Evolutionary conservation across 176 grass and related monocot species (phyloP).

Genomic region (Oryza brachyantha): DNA sequence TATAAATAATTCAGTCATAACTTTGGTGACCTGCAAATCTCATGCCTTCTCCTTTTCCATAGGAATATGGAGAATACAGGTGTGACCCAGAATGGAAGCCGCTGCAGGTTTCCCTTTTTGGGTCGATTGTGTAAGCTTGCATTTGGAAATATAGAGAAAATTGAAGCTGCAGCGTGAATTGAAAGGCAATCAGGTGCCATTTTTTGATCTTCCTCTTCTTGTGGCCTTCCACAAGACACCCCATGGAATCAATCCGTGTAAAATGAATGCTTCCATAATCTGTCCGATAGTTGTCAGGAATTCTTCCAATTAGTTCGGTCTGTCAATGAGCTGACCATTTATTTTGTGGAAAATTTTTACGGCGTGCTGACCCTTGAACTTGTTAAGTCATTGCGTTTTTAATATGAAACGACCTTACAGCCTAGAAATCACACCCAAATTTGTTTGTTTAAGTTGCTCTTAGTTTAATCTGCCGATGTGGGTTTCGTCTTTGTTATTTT

Average conservation of each 20-base stretch:
- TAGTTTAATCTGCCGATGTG: neutral
- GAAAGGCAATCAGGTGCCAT: constrained; percentile 45
- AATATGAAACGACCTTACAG: neutral
- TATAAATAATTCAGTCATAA: constrained; percentile 18
- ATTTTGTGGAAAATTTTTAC: neutral
- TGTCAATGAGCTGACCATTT: neutral
- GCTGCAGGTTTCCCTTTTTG: constrained; percentile 38
- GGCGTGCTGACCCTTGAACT: neutral
- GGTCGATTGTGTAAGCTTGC: constrained; percentile 39
- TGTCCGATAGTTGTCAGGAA: neutral
- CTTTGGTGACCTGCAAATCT: constrained; percentile 39
- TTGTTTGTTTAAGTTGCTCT: neutral
- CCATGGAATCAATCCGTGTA: neutral
- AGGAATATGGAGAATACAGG: constrained; percentile 64
- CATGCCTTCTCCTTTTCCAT: constrained; percentile 58
- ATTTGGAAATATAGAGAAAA: constrained; percentile 52
- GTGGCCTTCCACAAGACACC: neutral
- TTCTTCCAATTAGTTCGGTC: neutral
- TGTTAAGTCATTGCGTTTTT: neutral
- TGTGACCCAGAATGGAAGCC: constrained; percentile 48
- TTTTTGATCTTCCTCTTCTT: constrained; percentile 42
- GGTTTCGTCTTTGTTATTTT: neutral
- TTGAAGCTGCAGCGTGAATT: constrained; percentile 30
- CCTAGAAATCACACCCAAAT: neutral
- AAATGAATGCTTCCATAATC: neutral